Base-by-base conservation (phyloP, 2,329 filamentous ascomycete genomes). In the Fusarium sp. region DNA sequence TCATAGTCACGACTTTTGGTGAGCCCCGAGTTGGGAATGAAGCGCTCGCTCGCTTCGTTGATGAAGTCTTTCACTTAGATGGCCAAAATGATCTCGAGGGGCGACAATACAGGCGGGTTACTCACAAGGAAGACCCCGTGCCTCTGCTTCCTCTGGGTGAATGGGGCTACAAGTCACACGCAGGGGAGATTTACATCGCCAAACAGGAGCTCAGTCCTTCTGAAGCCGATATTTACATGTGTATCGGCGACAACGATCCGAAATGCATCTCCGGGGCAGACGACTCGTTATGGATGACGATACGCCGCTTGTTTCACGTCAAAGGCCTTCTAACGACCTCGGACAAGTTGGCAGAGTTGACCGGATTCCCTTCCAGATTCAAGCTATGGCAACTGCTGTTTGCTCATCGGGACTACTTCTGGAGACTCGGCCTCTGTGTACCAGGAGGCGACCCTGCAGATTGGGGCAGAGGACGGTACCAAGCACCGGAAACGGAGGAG, bases 381-480 rank as follows among this genome's bases (percentile, higher is more conserved):
- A 93, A 92, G 81, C 87, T 97, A n/a, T 97, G 95, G 94, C 91
- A 97, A 82, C 84, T 98, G 13, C 92, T 98, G 79, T 97, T 97
- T 81, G 93, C 95, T 3, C 96, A 99, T 83, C 86, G 96, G 42
- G 96, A 99, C 83, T 99, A 99, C 82, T 98, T 99, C 82, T 97
- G 94, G 93, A 88, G 96, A 63, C 82, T 99, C 59, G 96, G 96
- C 0, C 84, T 98, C 36, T 99, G 96, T 83, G 86, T 98, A 5
- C 95, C 95, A 1, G 92, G 92, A 18, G 93, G 93, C 18, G 91
- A 92, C 79, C 91, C 91, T 6, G 84, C 85, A 50, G 88, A 93
- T 74, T 93, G 91, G 91, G 89, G 86, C 24, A 83, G 87, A 69
- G 85, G 86, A 50, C 81, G 79, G 65, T 86, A 89, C 78, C 81